Percentiles rank a stretch among this genome's conserved stretches.
These are phyloP conservation scores for Pseudonitzschia delicatissima DNA, from an alignment of 108 stramenopile genomes.

Conservation along the genomic window DNA sequence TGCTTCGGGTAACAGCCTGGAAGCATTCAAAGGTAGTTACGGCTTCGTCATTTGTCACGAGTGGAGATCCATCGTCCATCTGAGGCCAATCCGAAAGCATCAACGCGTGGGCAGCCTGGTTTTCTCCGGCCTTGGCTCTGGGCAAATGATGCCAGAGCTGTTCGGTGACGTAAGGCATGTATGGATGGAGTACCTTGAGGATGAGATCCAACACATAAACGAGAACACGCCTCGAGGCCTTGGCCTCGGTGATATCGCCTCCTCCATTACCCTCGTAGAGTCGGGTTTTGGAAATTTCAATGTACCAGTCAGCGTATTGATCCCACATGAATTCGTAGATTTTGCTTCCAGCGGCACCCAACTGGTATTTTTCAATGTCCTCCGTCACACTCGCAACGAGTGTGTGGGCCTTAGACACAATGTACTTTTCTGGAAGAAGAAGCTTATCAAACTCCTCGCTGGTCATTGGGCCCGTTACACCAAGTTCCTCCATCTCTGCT, in stretches of 20 bases:
- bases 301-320: slow-evolving; percentile 97
- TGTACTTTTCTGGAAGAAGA: slow-evolving; percentile 85
- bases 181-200: slow-evolving; percentile 94
- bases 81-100: slow-evolving; percentile 90
- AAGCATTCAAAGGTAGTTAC: slow-evolving; percentile 76
- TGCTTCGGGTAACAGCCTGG: slow-evolving; percentile 84
- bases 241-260: slow-evolving; percentile 61
- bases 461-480: slow-evolving; percentile 71
- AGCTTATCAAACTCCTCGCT: slow-evolving; percentile 76
- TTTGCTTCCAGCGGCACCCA: slow-evolving; percentile 86
- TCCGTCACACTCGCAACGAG: slow-evolving; percentile 79
- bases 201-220: slow-evolving; percentile 94
- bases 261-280: slow-evolving; percentile 86
- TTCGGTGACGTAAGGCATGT: slow-evolving; percentile 98
- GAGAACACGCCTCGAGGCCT: slow-evolving; percentile 81
- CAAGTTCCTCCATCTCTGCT: slow-evolving; percentile 53
- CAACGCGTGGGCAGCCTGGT: slow-evolving; percentile 64
- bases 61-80: slow-evolving; percentile 62
- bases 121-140: slow-evolving; percentile 40
- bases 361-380: slow-evolving; percentile 86
- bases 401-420: slow-evolving; percentile 88
- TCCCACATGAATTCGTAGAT: slow-evolving; percentile 96
- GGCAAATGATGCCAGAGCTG: slow-evolving; percentile 96
- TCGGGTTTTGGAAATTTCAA: slow-evolving; percentile 90
- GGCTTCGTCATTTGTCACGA: slow-evolving; percentile 64